A percentile compares a stretch with the other conserved stretches of the same genome.
These are phyloP conservation scores for Pleurotus platypus DNA, from an alignment of 768 basidiomycete species.

Conservation along the genomic window DNA sequence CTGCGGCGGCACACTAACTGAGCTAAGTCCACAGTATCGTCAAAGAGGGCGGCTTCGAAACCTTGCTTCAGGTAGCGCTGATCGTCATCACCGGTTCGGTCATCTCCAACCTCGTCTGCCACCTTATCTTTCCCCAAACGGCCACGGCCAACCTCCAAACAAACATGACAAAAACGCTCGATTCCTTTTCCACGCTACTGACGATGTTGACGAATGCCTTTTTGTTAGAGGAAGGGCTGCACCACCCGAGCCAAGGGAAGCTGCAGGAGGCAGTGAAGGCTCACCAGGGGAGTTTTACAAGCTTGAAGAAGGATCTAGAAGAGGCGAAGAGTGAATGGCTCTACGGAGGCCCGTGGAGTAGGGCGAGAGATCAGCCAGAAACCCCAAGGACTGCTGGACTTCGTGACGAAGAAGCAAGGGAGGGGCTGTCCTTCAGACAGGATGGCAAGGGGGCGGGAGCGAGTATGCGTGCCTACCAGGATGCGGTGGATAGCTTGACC, in stretches of 20 bases:
- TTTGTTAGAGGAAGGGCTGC: conserved; percentile 68
- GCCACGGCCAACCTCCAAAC: conserved; percentile 80
- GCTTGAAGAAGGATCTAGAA: conserved; percentile 77
- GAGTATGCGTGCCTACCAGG: conserved; percentile 67
- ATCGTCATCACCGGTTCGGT: conserved; percentile 74
- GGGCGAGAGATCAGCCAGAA: conserved; percentile 16
- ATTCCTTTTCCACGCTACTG: conserved; percentile 86
- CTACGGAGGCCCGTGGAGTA: conserved; percentile 24
- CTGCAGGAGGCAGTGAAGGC: conserved; percentile 78
- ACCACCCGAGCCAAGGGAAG: conserved; percentile 52
- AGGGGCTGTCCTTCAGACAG: conserved; percentile 10
- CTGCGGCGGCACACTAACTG: neutral
- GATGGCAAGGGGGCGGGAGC: conserved; percentile 12
- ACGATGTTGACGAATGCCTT: conserved; percentile 81
- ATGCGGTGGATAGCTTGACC: conserved; percentile 83
- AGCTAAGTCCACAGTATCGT: conserved; percentile 51
- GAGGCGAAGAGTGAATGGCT: conserved; percentile 90
- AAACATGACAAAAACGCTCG: conserved; percentile 82
- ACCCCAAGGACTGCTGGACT: too few species aligned
- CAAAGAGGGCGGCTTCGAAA: conserved; percentile 82
- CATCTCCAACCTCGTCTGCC: conserved; percentile 85
- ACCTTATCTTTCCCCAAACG: conserved; percentile 77
- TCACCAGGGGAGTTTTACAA: conserved; percentile 88
- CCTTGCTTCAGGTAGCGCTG: conserved; percentile 68
- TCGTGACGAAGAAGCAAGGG: neutral